Conservation (phyloP, 2,329 filamentous ascomycete species). For the Sporothrix schenckii region DNA sequence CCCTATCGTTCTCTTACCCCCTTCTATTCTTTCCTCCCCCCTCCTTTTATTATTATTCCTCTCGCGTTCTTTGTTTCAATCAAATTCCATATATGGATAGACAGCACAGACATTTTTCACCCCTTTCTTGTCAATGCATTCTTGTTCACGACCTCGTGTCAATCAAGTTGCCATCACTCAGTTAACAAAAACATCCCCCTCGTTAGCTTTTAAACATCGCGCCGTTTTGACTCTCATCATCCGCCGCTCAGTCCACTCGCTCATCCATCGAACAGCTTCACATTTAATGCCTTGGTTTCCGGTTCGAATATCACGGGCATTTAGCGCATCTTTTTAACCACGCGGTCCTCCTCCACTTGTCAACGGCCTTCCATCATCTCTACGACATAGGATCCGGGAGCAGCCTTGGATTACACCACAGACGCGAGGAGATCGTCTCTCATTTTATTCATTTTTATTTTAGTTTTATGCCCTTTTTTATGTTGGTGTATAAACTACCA, state of each 20-base stretch:
- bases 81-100: neutral
- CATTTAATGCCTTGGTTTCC: neutral
- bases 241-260: constrained; percentile 5
- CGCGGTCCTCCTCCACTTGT: constrained; percentile 8
- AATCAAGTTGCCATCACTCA: neutral
- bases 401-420: neutral
- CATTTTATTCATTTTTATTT: neutral
- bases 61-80: constrained; percentile 15
- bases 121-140: constrained; percentile 11
- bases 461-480: too few species aligned
- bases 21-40: neutral
- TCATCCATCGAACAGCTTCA: constrained; percentile 3
- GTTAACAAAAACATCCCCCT: constrained; percentile 6
- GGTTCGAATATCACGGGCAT: neutral
- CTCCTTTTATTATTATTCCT: neutral
- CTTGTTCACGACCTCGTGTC: constrained; percentile 2
- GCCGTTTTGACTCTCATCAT: constrained; percentile 22
- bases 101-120: neutral
- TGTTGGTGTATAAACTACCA: neutral
- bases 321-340: neutral
- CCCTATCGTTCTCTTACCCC: neutral
- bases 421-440: neutral
- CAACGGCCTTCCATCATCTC: constrained; percentile 19
- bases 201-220: constrained; percentile 6
- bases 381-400: constrained; percentile 10